These are phyloP conservation scores for Nakaseomyces uthaithaninus DNA, from an alignment of 1,139 yeast genomes.

Conservation along the genomic window DNA sequence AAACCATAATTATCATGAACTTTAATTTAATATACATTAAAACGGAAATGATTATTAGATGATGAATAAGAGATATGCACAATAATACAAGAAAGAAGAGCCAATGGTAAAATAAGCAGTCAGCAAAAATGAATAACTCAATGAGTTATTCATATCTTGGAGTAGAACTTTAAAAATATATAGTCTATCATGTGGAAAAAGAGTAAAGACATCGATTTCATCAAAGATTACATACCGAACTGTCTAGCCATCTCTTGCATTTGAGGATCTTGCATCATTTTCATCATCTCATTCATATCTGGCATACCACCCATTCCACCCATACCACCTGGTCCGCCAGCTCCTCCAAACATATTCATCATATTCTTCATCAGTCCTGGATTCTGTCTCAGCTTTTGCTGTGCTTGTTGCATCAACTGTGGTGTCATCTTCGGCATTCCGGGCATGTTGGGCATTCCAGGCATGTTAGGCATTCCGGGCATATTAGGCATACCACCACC, in stretches of 20 bases:
- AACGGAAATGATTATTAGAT: neutral
- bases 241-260: constrained; percentile 76
- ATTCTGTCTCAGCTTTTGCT: constrained; percentile 53
- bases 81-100: constrained; percentile 3
- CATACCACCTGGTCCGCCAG: constrained; percentile 42
- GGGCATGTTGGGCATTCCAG: constrained; percentile 30
- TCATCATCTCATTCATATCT: constrained; percentile 47
- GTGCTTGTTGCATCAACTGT: constrained; percentile 36
- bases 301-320: constrained; percentile 36
- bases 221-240: constrained; percentile 38
- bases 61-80: neutral
- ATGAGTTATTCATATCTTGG: too few species aligned
- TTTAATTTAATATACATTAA: neutral
- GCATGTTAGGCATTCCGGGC: constrained; percentile 37
- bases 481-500: constrained; percentile 41
- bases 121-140: too few species aligned
- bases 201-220: neutral
- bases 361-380: constrained; percentile 59
- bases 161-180: neutral
- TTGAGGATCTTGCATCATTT: constrained; percentile 59
- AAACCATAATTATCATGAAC: too few species aligned
- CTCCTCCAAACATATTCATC: constrained; percentile 46
- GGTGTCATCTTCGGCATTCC: constrained; percentile 35
- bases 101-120: neutral
- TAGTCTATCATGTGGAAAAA: neutral